Base-by-base conservation (phyloP, 2,329 filamentous ascomycete species). In the Exophiala xenobiotica region DNA sequence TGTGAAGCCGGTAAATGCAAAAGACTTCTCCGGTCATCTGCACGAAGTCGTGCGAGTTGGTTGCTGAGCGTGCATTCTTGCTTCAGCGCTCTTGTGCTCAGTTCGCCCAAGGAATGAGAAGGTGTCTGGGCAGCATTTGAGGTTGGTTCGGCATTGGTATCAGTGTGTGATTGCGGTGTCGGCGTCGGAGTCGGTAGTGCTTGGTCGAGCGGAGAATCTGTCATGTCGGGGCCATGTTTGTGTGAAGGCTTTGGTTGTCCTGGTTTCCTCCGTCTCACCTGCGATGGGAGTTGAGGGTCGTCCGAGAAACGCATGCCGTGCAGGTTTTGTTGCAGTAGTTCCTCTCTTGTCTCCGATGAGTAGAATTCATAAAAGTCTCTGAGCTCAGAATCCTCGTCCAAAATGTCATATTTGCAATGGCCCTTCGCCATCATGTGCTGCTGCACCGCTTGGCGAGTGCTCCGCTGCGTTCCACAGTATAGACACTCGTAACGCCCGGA, bases 391-490 rank as follows among this genome's bases (percentile, higher is more conserved):
- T 64, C 67, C 3, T 65, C 55, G 2, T 63, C 61, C 0, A 63
- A 46, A 0, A 73, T 58, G 23, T 76, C 66, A 29, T 78, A 65
- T 18, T 63, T 69, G 57, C 77, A 79, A 50, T 80, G 76, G 0
- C 74, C 72, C 41, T 75, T 78, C 2, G 64, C 69, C 0, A 64
- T 58, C 77, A 79, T 80, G 47, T 80, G 79, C 27, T 78, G 75
- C 54, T 77, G 75, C 0, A 74, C 72, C 0, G 70, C 78, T 43
- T 75, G 66, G 0, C 67, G 64, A 0, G 72, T 76, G 0, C 63
- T 61, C 24, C 74, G 68, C 29, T 70, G 63, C 11, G 68, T 74
- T 1, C 74, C 74, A 55, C 78, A 81, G 16, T 68, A 70, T 29
- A 81, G 66, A 51, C 79, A 82, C 61, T 80, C 76, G 14, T 67